Conservation (phyloP, 2,329 filamentous ascomycete species). For the Bipolaris victoriae region DNA sequence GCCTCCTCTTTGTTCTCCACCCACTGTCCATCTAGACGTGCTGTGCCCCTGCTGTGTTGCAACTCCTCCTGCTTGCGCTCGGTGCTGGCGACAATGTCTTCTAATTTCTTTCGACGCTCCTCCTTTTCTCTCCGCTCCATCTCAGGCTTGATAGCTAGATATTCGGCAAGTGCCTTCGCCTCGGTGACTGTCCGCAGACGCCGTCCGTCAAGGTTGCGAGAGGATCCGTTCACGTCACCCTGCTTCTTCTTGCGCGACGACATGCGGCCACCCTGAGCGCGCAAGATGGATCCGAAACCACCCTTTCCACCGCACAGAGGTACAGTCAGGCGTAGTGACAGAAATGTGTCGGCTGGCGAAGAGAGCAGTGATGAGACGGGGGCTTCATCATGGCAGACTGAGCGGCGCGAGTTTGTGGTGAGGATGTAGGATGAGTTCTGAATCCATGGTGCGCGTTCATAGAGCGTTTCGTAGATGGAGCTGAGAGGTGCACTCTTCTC, state of each 20-base stretch:
- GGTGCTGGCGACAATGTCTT: slow-evolving; percentile 83
- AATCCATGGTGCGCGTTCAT: slow-evolving; percentile 63
- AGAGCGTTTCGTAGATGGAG: slow-evolving; percentile 69
- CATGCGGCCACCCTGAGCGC: slow-evolving; percentile 97
- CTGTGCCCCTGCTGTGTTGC: slow-evolving; percentile 70
- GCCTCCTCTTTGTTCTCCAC: slow-evolving; percentile 93
- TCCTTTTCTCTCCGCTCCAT: slow-evolving; percentile 97
- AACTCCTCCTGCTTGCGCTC: slow-evolving; percentile 86
- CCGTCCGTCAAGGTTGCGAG: slow-evolving; percentile 89
- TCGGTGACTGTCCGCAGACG: slow-evolving; percentile 90
- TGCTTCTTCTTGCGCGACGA: slow-evolving; percentile 90
- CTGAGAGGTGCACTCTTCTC: slow-evolving; percentile 70
- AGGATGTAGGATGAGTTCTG: slow-evolving; percentile 70
- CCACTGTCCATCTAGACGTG: slow-evolving; percentile 83
- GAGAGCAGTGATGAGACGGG: slow-evolving; percentile 69
- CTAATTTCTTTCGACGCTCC: slow-evolving; percentile 80
- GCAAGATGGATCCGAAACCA: slow-evolving; percentile 95
- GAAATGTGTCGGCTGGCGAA: slow-evolving; percentile 66
- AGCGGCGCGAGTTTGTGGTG: slow-evolving; percentile 79
- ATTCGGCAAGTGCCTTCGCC: slow-evolving; percentile 93
- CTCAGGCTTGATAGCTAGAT: slow-evolving; percentile 92
- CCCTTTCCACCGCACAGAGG: slow-evolving; percentile 92
- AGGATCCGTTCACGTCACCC: slow-evolving; percentile 85
- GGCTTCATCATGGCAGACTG: slow-evolving; percentile 62
- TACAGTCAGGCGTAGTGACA: slow-evolving; percentile 80